These are phyloP conservation scores for Speleostelium caveatum DNA, from an alignment of 78 protist genomes.

Conservation along the genomic window DNA sequence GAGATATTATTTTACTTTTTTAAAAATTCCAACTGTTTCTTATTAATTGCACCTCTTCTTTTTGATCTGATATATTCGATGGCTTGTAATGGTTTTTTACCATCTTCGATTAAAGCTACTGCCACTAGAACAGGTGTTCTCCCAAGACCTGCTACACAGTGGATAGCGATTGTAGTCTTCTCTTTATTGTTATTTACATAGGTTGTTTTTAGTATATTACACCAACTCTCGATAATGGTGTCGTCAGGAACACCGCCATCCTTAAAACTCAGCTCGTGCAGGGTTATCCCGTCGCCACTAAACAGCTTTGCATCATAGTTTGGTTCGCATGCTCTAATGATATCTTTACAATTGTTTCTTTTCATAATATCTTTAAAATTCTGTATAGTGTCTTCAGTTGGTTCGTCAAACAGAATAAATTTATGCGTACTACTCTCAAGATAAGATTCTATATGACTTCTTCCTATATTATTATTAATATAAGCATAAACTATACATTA, in stretches of 20 bases:
- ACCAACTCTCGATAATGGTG: conserved; percentile 9
- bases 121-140: conserved; percentile 86
- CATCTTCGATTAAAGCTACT: conserved; percentile 82
- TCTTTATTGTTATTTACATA: conserved; percentile 4
- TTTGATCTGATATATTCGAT: conserved; percentile 45
- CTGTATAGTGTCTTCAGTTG: background rate
- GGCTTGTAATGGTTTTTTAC: conserved; percentile 55
- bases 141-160: conserved; percentile 86
- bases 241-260: conserved; percentile 8
- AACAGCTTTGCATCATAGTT: conserved; percentile 25
- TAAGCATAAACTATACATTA: too few relatives aligned
- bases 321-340: conserved; percentile 26
- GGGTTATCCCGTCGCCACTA: background rate
- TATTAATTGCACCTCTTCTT: conserved; percentile 83
- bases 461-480: background rate
- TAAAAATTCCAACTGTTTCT: conserved; percentile 67
- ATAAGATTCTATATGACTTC: conserved; percentile 9
- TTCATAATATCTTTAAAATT: conserved; percentile 12
- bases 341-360: conserved; percentile 1
- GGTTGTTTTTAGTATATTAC: background rate
- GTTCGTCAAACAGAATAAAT: conserved; percentile 37
- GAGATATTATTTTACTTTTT: conserved; percentile 18
- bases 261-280: conserved; percentile 2
- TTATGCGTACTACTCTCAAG: conserved; percentile 11
- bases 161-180: conserved; percentile 69